Evolutionary conservation across 2,329 filamentous ascomycete genomes (phyloP), one percentile per base, ranked within the genome.

Genomic region (Aureobasidium sp.): DNA sequence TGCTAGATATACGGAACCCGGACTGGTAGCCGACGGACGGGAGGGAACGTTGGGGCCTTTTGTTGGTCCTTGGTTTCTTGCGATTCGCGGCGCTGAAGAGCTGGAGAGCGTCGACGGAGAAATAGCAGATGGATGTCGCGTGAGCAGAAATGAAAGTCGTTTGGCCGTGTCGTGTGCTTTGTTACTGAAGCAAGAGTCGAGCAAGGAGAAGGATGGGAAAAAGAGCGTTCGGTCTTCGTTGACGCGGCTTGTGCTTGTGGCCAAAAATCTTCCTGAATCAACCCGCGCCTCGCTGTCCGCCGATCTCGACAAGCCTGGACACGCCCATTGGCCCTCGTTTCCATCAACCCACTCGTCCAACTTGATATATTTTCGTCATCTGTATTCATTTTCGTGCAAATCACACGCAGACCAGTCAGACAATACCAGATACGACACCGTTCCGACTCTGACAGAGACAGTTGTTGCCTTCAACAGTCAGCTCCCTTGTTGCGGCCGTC

Each of bases 191-290:
- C 21, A 42, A 42, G 33, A 37, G 27, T 35, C 29, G 4, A 43
- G 37, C 37, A 43, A 33, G 13, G 21, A 23, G 27, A n/a, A 8
- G 8, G 31, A 37, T 25, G 31, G 47, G n/a, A 43, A 57, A 57
- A 57, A 57, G 27, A 55, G 51, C 51, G 37, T 57, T 57, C 38
- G 29, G 53, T 45, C 53, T 57, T 58, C 27, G 55, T 49, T 47
- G 42, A 43, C 31, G 51, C 51, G 51, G 40, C 54, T 27, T 57
- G 54, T 42, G 53, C n/a, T 57, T 23, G 43, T 35, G 38, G 50
- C 27, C 51, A 43, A 55, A 55, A 57, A 31, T 43, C 33, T 43
- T 55, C 37, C 13, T 43, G 51, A 55, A 25, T 55, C 50, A 31
- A n/a, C 37, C 50, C 50, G 50, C 35, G 35, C 50, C 49, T 38